phyloP scores from a whole-genome alignment of 306 rosid species.

The Sphenostylis stenocarpa region DNA sequence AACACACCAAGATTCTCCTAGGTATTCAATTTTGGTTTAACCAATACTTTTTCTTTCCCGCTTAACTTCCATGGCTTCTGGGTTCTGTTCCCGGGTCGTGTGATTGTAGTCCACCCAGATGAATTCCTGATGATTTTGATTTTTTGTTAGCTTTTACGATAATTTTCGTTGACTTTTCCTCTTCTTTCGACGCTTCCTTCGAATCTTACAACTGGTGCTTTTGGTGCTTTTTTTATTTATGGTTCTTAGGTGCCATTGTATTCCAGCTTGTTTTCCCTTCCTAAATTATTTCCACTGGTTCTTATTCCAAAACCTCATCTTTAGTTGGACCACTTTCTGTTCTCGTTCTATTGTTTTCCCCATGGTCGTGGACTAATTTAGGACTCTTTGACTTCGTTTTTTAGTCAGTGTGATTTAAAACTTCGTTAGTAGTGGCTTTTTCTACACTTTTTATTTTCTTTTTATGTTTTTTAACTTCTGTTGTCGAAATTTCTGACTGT shows the following conservation, averaged over 20 bases:
- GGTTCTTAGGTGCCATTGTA: not conserved
- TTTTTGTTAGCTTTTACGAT: not conserved
- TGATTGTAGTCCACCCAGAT: not conserved
- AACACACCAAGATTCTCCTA: constrained; percentile 2
- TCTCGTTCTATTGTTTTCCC: not conserved
- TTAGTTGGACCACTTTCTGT: constrained; percentile 25
- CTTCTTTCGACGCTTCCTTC: not conserved
- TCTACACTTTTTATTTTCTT: not conserved
- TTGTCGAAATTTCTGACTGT: not conserved
- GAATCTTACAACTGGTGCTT: not conserved
- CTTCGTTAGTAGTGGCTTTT: not conserved
- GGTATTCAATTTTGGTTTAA: constrained; percentile 22
- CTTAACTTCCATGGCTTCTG: not conserved
- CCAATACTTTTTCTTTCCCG: not conserved
- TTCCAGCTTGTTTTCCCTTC: not conserved
- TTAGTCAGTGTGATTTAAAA: not conserved
- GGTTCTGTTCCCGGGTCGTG: not conserved
- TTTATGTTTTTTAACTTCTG: not conserved
- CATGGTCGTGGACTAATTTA: constrained; percentile 28
- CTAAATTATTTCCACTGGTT: not conserved
- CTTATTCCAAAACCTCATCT: not conserved
- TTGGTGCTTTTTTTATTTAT: not conserved
- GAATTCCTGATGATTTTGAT: not conserved
- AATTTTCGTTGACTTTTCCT: constrained; percentile 9
- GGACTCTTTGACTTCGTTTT: not conserved